Conservation (phyloP, 2,329 filamentous ascomycete species). For the Sclerotinia subarctica region DNA sequence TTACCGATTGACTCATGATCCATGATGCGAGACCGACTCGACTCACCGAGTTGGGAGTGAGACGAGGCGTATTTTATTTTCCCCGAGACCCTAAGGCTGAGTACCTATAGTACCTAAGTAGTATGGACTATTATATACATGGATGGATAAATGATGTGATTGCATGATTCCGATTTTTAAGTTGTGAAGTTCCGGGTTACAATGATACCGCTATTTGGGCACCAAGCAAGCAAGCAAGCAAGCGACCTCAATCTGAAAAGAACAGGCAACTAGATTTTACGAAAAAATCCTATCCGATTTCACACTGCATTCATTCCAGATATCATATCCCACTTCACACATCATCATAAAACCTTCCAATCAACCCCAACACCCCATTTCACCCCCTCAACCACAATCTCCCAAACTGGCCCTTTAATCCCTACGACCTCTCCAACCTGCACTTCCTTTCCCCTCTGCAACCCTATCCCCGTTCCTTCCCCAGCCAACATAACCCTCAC, state of each 20-base stretch:
- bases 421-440: constrained; percentile 34
- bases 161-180: no score
- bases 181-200: no score
- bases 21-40: no score
- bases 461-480: constrained; percentile 30
- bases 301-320: not conserved
- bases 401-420: constrained; percentile 39
- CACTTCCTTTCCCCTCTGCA: constrained; percentile 32
- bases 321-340: not conserved
- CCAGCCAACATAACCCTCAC: constrained; percentile 37
- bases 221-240: not conserved
- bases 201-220: not conserved
- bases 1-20: no score
- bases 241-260: not conserved
- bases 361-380: constrained; percentile 40
- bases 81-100: no score
- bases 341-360: constrained; percentile 36
- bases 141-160: no score
- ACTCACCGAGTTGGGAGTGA: no score
- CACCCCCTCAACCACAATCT: constrained; percentile 34
- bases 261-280: not conserved
- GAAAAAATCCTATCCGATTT: not conserved
- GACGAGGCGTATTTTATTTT: no score
- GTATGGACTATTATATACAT: no score
- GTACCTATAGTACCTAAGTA: no score